Conservation (phyloP, 169 alveolate species). For the Fabrea salina region DNA sequence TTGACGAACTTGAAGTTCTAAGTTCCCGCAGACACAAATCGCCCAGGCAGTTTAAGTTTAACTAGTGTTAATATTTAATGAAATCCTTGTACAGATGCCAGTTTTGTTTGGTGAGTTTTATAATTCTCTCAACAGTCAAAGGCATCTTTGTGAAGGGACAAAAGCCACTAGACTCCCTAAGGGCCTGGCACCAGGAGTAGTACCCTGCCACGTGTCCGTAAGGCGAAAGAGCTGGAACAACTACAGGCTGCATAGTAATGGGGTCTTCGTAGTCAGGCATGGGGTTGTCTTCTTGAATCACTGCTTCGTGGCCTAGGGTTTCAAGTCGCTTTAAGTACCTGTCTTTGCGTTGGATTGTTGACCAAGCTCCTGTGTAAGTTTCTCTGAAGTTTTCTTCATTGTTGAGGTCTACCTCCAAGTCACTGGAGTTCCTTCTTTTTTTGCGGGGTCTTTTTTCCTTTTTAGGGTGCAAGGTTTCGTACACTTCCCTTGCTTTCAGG, state of each 20-base stretch:
- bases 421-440: not conserved
- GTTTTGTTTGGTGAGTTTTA: constrained; percentile 3
- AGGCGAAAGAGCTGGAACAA: constrained; percentile 29
- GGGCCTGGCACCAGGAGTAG: constrained; percentile 14
- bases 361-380: constrained; percentile 20
- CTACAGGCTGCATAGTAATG: constrained; percentile 25
- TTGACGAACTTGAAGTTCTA: too few species aligned
- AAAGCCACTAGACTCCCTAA: not conserved
- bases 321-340: not conserved
- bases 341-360: not conserved
- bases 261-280: constrained; percentile 13
- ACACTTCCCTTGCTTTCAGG: not conserved
- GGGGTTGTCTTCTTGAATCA: constrained; percentile 16
- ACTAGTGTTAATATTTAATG: not conserved
- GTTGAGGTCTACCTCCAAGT: not conserved
- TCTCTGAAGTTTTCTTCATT: not conserved
- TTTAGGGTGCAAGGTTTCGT: constrained; percentile 1
- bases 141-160: constrained; percentile 29
- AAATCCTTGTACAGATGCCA: not conserved
- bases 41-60: too few species aligned
- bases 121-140: not conserved
- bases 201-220: constrained; percentile 31
- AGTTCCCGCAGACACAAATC: too few species aligned
- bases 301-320: not conserved
- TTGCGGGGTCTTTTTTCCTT: constrained; percentile 3